Evolutionary conservation across 768 basidiomycete genomes (phyloP).

Genomic region (Pleurotus pulmonarius): DNA sequence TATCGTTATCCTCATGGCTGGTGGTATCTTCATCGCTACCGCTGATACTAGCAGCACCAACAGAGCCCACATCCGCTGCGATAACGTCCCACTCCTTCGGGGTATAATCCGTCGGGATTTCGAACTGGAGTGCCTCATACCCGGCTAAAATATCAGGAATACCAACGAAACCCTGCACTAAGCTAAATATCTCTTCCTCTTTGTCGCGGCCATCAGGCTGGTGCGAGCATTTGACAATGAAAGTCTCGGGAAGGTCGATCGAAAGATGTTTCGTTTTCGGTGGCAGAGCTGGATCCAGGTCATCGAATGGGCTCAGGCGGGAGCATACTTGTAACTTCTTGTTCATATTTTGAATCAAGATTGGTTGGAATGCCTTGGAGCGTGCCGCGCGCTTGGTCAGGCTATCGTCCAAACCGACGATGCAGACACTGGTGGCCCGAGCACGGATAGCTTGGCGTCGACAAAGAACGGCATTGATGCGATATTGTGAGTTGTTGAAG

Average conservation of each 20-base stretch:
- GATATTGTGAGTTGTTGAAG: neutral
- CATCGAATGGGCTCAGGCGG: neutral
- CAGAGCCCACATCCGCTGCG: no score
- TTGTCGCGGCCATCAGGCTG: neutral
- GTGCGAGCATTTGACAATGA: neutral
- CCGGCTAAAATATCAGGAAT: neutral
- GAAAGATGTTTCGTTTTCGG: neutral
- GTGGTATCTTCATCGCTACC: no score
- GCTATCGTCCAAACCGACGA: no score
- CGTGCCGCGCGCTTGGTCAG: no score
- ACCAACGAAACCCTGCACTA: neutral
- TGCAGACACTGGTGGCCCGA: neutral
- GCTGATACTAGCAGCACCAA: no score
- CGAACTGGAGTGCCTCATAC: neutral
- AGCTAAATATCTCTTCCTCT: neutral
- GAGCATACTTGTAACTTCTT: no score
- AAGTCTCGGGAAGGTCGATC: neutral
- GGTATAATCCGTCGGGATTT: neutral
- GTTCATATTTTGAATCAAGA: no score
- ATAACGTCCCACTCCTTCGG: neutral
- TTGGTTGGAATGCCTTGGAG: no score
- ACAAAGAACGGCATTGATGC: neutral
- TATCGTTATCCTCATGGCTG: neutral
- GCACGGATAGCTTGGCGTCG: neutral
- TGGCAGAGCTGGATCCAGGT: neutral